Conservation (phyloP, 257 asterid species). For the Gynochthodes officinalis region DNA sequence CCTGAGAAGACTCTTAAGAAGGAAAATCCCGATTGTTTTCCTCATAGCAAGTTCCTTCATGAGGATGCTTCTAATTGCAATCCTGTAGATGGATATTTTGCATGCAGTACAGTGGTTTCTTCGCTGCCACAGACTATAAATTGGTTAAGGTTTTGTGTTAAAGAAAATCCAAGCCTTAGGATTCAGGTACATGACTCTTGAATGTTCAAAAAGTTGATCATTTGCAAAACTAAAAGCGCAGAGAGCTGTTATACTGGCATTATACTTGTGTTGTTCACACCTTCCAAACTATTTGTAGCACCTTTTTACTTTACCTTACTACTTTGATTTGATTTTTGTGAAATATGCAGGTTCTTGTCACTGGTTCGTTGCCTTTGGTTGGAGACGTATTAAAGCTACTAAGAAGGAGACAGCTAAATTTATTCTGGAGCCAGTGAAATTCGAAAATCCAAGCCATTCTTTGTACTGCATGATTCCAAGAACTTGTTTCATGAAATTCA, state of each 20-base stretch:
- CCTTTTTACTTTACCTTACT: no score
- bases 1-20: constrained; percentile 36
- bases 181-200: constrained; percentile 50
- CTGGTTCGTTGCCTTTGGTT: constrained; percentile 89
- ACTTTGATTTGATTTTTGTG: neutral
- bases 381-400: constrained; percentile 83
- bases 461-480: neutral
- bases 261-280: no score
- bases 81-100: constrained; percentile 41
- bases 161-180: constrained; percentile 56
- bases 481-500: neutral
- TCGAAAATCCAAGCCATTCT: constrained; percentile 1
- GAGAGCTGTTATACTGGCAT: no score
- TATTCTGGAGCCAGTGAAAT: neutral
- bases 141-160: constrained; percentile 66
- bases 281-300: no score
- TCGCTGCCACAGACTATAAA: constrained; percentile 74
- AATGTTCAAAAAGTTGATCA: neutral
- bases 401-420: constrained; percentile 33
- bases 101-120: constrained; percentile 75
- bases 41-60: constrained; percentile 39
- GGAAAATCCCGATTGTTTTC: constrained; percentile 34
- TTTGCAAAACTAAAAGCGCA: no score
- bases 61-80: constrained; percentile 40
- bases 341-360: constrained; percentile 70